Conservation (phyloP, 805 yeast species). For the Candida silvicultrix region DNA sequence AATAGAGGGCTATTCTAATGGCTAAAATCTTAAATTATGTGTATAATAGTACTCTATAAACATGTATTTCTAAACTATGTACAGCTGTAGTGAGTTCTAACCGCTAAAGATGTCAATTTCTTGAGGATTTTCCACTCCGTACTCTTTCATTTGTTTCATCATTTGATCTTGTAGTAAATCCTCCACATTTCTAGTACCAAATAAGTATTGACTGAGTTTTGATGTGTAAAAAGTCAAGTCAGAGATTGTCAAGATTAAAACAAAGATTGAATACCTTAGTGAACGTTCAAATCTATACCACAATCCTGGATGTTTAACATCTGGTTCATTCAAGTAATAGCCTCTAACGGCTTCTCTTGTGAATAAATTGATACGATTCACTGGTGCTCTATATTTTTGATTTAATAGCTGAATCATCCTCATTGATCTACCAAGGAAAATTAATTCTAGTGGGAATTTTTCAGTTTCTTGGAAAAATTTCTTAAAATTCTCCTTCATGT, state of each 20-base stretch:
- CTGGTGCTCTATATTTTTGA: constrained; percentile 61
- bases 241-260: constrained; percentile 13
- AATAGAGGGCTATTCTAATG: not conserved
- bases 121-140: constrained; percentile 21
- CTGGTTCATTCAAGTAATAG: constrained; percentile 15
- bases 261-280: constrained; percentile 17
- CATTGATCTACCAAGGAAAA: constrained; percentile 66
- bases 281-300: constrained; percentile 4
- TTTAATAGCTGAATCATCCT: constrained; percentile 69
- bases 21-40: not conserved
- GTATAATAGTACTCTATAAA: no score
- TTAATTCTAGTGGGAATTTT: constrained; percentile 59
- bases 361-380: constrained; percentile 61
- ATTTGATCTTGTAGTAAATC: constrained; percentile 18
- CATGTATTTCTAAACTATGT: not conserved
- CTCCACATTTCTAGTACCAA: constrained; percentile 19
- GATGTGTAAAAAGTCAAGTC: constrained; percentile 16
- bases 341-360: constrained; percentile 47
- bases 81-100: not conserved
- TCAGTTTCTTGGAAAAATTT: constrained; percentile 55
- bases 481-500: constrained; percentile 41
- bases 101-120: constrained; percentile 16
- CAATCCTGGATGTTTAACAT: not conserved
- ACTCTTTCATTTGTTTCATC: constrained; percentile 16
- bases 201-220: constrained; percentile 10